Evolutionary conservation across 768 basidiomycete genomes (phyloP).

Genomic region (Serpula lacrymans): DNA sequence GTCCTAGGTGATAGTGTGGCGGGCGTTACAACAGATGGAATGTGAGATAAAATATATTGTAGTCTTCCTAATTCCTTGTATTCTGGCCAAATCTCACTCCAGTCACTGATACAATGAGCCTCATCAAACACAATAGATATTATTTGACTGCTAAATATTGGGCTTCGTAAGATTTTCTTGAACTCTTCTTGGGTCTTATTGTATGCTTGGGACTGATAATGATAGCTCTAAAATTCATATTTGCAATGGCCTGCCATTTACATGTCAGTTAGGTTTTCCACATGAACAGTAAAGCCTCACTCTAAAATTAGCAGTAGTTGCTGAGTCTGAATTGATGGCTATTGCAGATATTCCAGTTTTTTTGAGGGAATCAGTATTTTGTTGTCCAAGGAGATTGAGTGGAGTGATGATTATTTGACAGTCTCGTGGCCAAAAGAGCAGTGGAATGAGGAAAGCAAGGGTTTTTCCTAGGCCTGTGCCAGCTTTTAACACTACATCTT

Average conservation of each 20-base stretch:
- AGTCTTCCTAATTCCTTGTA: slow-evolving; percentile 9
- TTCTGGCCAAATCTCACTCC: slow-evolving; percentile 13
- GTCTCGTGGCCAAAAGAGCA: slow-evolving; percentile 14
- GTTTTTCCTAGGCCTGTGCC: slow-evolving; percentile 27
- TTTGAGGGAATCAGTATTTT: slow-evolving; percentile 6
- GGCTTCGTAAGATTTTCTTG: slow-evolving; percentile 6
- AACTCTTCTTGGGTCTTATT: slow-evolving; percentile 5
- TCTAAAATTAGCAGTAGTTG: slow-evolving; percentile 10
- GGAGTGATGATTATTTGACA: slow-evolving; percentile 20
- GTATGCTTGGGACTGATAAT: slow-evolving; percentile 3
- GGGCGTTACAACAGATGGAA: slow-evolving; percentile 12
- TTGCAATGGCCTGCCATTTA: neutral
- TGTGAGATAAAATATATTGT: slow-evolving; percentile 5
- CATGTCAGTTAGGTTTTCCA: too few relatives aligned
- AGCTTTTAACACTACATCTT: slow-evolving; percentile 19
- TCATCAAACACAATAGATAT: slow-evolving; percentile 16
- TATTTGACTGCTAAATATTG: slow-evolving; percentile 2
- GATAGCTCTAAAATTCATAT: neutral
- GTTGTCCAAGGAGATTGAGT: slow-evolving; percentile 17
- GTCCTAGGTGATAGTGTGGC: slow-evolving; percentile 11
- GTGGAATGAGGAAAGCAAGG: slow-evolving; percentile 28
- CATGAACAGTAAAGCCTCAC: too few relatives aligned
- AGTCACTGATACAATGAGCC: slow-evolving; percentile 14
- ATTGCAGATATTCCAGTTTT: slow-evolving; percentile 11
- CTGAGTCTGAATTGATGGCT: slow-evolving; percentile 10